Evolutionary conservation across 768 basidiomycete genomes (phyloP), one percentile per base, ranked within the genome.

Genomic region (Auricularia cornea): DNA sequence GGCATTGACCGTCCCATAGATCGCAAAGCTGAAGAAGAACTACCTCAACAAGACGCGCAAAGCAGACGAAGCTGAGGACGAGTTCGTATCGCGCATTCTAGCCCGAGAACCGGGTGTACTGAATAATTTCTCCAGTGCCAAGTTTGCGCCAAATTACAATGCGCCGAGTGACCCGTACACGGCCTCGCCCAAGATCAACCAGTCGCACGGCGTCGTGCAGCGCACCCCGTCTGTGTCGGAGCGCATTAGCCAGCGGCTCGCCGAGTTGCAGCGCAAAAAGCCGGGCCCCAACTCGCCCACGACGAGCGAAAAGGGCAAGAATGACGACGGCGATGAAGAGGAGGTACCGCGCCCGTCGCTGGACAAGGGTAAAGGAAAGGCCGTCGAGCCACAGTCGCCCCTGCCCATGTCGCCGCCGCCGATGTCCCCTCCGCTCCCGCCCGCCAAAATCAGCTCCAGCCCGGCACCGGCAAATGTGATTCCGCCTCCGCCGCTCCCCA

Each of bases 41-140:
- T 96, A 96, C 70, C 73, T 92, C 12, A 74, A 80, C 33, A 96
- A 94, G 74, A 87, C 84, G 0, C 84, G 91, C 61, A 83, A 84
- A 44, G 94, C 94, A 18, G 94, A 97, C 68, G 94, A 97, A 70
- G 88, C 89, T 8, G 93, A 93, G 72, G 94, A 97, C 72, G 94
- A 96, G 94, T 96, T 74, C 70, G 92, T 79, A 31, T 32, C 20
- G 4, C 52, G 60, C 59, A 57, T 64, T 66, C 52, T 60, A 41
- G 35, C 8, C 35, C 16, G 4, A 8, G 8, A 8, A 14, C 35
- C 16, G 1, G 10, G 29, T 44, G 28, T 16, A 23, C 35, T 38
- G 10, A 38, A 14, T 2, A n/a, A 10, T 38, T 14, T 14, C 20
- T 60, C 4, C 70, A 96, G 94, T 72, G 90, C 84, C 48, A 92